A percentile compares a stretch with the other conserved stretches of the same genome.
These are phyloP conservation scores for Echeveria elegans DNA, from an alignment of 164 flowering plant species.

Conservation along the genomic window DNA sequence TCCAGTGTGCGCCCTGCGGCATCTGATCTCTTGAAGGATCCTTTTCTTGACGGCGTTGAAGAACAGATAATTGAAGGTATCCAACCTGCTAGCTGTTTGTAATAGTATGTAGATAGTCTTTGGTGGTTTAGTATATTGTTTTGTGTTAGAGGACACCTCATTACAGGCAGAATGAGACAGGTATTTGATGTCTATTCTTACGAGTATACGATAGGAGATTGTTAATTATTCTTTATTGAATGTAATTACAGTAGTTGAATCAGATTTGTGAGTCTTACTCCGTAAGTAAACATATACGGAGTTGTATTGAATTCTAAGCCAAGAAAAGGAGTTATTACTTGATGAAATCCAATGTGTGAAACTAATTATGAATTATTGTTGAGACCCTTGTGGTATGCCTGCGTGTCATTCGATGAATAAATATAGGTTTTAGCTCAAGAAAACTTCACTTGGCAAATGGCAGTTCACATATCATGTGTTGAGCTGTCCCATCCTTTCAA, in stretches of 20 bases:
- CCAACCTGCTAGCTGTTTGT: background rate
- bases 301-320: background rate
- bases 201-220: background rate
- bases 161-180: background rate
- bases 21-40: slow-evolving; percentile 7
- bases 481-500: too few species aligned
- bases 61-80: slow-evolving; percentile 1
- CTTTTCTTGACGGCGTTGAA: slow-evolving; percentile 1
- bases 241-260: background rate
- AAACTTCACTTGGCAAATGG: too few species aligned
- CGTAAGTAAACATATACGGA: background rate
- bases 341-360: background rate
- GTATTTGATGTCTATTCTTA: background rate
- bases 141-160: background rate
- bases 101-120: background rate
- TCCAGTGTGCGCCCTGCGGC: slow-evolving; percentile 5
- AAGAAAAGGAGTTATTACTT: too few species aligned
- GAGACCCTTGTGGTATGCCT: background rate
- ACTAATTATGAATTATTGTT: background rate
- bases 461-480: too few species aligned
- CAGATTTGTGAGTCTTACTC: background rate
- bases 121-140: background rate
- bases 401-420: too few species aligned
- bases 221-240: too few species aligned
- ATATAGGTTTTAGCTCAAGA: too few species aligned